These are phyloP conservation scores for Tulasnella sp. DNA, from an alignment of 768 basidiomycete genomes.

Conservation along the genomic window DNA sequence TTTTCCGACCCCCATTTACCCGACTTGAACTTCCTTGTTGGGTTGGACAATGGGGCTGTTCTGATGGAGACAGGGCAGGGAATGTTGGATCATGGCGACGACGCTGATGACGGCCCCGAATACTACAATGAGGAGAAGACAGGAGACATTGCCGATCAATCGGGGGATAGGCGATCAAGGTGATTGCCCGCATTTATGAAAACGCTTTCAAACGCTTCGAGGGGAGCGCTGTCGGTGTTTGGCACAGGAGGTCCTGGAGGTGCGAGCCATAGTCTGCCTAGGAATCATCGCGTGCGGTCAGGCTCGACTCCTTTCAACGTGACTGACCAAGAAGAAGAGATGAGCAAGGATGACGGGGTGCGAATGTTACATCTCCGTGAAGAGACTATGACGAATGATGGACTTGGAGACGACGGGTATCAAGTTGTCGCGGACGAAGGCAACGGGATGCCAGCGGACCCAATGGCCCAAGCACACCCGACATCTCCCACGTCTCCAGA, in stretches of 20 bases:
- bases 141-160: background rate
- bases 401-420: background rate
- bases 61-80: too few species aligned
- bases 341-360: background rate
- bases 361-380: background rate
- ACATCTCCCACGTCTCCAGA: background rate
- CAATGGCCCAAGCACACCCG: background rate
- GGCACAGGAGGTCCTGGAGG: background rate
- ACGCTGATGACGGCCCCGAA: background rate
- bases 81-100: background rate
- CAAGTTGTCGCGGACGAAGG: background rate
- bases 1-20: background rate
- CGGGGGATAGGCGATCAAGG: background rate
- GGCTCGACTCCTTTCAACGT: background rate
- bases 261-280: background rate
- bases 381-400: background rate
- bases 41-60: background rate
- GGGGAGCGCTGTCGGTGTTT: conserved; percentile 3
- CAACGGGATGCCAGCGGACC: background rate
- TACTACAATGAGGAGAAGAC: background rate
- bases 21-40: conserved; percentile 15
- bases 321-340: background rate
- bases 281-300: background rate
- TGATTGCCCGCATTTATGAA: background rate
- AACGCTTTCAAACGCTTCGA: background rate